These are phyloP conservation scores for Paramecium sexaurelia DNA, from an alignment of 73 alveolate genomes.

Conservation along the genomic window DNA sequence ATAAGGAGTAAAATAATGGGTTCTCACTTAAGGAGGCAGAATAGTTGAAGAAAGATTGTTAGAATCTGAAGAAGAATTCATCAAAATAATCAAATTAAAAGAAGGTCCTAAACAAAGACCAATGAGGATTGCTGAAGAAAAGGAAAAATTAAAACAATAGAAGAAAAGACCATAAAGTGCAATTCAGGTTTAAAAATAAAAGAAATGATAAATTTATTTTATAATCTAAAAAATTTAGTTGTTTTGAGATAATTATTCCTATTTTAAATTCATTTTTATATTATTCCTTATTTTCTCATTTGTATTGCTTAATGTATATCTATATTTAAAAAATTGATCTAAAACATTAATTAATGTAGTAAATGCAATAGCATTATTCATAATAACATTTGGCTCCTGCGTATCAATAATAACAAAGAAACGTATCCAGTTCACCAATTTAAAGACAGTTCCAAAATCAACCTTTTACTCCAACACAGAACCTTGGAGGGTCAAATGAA, in stretches of 20 bases:
- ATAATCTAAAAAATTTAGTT: neutral
- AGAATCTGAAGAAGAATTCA: neutral
- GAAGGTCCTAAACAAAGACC: constrained; percentile 46
- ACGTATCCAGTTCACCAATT: neutral
- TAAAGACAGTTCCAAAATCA: neutral
- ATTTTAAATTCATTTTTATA: neutral
- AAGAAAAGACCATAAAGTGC: constrained; percentile 52
- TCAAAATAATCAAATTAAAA: constrained; percentile 21
- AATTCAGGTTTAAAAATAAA: neutral
- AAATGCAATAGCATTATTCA: neutral
- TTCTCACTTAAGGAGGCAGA: neutral
- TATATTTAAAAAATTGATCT: neutral
- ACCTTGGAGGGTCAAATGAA: neutral
- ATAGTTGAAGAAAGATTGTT: neutral
- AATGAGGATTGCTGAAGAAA: neutral
- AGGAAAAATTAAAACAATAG: neutral
- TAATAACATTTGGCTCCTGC: neutral
- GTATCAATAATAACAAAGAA: neutral
- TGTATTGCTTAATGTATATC: neutral
- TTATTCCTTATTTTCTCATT: neutral
- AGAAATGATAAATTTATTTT: neutral
- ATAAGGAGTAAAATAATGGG: constrained; percentile 1
- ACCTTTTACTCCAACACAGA: neutral
- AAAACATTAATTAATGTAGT: neutral
- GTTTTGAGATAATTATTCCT: neutral